These are phyloP conservation scores for Trifolium fragiferum DNA, from an alignment of 306 rosid genomes.

Conservation along the genomic window DNA sequence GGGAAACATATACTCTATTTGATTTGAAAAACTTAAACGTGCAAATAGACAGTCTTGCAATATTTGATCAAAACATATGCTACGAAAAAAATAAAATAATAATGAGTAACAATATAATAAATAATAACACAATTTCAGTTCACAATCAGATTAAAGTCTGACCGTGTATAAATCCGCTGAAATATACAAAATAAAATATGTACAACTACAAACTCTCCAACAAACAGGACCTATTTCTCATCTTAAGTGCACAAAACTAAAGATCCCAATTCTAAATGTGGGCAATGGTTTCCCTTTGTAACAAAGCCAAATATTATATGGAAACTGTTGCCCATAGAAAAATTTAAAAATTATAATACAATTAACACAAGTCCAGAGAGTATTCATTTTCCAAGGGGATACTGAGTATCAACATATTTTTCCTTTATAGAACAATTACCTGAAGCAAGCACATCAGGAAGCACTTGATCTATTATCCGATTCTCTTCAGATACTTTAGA, in stretches of 20 bases:
- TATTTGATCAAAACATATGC: constrained; percentile 10
- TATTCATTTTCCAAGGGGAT: constrained; percentile 29
- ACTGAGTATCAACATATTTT: not conserved
- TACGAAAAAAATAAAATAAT: not conserved
- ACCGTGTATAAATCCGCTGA: constrained; percentile 16
- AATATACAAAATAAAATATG: constrained; percentile 7
- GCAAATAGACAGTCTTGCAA: constrained; percentile 7
- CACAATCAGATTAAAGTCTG: constrained; percentile 3
- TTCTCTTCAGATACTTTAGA: constrained; percentile 57
- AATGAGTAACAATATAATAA: not conserved
- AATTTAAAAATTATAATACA: constrained; percentile 15
- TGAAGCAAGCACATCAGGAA: constrained; percentile 52
- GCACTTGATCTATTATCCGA: constrained; percentile 50
- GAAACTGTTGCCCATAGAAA: constrained; percentile 5
- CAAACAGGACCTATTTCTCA: not conserved
- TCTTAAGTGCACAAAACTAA: constrained; percentile 12
- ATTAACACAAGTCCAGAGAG: constrained; percentile 3
- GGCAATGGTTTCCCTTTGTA: not conserved
- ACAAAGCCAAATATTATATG: not conserved
- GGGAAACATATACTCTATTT: constrained; percentile 1
- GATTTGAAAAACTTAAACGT: constrained; percentile 10
- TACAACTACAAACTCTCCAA: not conserved
- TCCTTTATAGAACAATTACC: constrained; percentile 54
- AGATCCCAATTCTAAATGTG: constrained; percentile 15
- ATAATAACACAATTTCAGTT: not conserved